These are phyloP conservation scores for Tolypocladium sp. DNA, from an alignment of 2,329 filamentous ascomycete genomes.

Conservation along the genomic window DNA sequence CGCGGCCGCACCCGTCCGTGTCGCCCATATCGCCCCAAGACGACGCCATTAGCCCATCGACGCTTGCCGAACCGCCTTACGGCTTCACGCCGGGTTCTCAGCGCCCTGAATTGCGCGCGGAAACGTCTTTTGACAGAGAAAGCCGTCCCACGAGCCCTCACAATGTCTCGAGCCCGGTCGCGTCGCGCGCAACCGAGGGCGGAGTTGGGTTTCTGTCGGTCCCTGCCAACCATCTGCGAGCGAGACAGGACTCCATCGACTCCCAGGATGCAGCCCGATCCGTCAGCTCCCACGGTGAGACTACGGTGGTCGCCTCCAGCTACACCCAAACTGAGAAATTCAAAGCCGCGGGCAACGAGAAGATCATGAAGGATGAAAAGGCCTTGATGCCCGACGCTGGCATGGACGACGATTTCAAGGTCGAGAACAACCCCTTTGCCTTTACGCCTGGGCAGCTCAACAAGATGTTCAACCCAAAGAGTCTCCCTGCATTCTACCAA, in stretches of 20 bases:
- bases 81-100: slow-evolving; percentile 15
- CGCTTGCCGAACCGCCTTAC: slow-evolving; percentile 20
- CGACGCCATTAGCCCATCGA: slow-evolving; percentile 30
- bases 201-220: slow-evolving; percentile 53
- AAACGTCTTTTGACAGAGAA: slow-evolving; percentile 56
- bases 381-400: slow-evolving; percentile 69
- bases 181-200: slow-evolving; percentile 34
- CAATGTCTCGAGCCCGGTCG: slow-evolving; percentile 55
- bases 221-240: slow-evolving; percentile 45
- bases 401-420: slow-evolving; percentile 65
- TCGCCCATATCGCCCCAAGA: slow-evolving; percentile 28
- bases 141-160: slow-evolving; percentile 63
- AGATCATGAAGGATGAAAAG: slow-evolving; percentile 54
- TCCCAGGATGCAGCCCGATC: slow-evolving; percentile 54
- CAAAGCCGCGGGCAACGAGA: slow-evolving; percentile 33
- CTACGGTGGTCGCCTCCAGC: slow-evolving; percentile 41
- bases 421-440: slow-evolving; percentile 75
- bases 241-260: slow-evolving; percentile 61
- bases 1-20: slow-evolving; percentile 7
- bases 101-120: slow-evolving; percentile 36
- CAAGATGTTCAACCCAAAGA: slow-evolving; percentile 88
- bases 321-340: slow-evolving; percentile 34
- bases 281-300: slow-evolving; percentile 52
- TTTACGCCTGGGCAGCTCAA: slow-evolving; percentile 76
- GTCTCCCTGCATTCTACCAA: slow-evolving; percentile 68